Evolutionary conservation across 1,284 basidiomycete genomes (phyloP).

Genomic region (Rhodotorula sp.): DNA sequence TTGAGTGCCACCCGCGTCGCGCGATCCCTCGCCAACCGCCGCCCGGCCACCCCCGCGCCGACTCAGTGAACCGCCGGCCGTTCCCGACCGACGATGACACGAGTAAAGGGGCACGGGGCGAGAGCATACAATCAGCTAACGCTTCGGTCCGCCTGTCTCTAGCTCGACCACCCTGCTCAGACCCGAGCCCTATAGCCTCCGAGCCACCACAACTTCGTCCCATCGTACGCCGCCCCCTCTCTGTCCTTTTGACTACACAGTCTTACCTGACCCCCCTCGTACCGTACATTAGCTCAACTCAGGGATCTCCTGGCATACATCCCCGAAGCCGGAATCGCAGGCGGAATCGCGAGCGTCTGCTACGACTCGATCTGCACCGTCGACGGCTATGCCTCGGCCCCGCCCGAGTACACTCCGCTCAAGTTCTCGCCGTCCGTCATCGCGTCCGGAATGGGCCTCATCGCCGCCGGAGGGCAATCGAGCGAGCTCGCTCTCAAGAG

Average conservation of each 20-base stretch:
- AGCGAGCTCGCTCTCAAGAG: constrained; percentile 70
- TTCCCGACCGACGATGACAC: neutral
- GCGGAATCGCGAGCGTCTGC: constrained; percentile 16
- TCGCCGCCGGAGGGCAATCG: constrained; percentile 77
- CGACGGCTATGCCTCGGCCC: constrained; percentile 11
- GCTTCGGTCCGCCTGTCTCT: neutral
- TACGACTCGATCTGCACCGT: constrained; percentile 30
- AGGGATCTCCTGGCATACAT: constrained; percentile 31
- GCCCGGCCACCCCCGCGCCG: too few species aligned
- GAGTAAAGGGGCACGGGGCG: too few species aligned
- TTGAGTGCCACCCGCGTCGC: fast-evolving
- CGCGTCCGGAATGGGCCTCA: constrained; percentile 55
- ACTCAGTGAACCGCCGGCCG: neutral
- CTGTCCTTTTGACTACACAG: neutral
- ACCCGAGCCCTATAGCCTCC: constrained; percentile 8
- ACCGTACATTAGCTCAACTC: constrained; percentile 25
- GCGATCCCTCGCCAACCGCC: neutral
- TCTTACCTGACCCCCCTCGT: neutral
- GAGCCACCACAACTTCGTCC: constrained; percentile 21
- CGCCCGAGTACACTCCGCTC: constrained; percentile 28
- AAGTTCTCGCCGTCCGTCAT: constrained; percentile 61
- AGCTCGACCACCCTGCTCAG: constrained; percentile 7
- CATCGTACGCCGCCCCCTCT: constrained; percentile 16
- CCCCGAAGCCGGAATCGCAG: constrained; percentile 11
- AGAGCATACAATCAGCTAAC: neutral